Evolutionary conservation across 495 filamentous ascomycete genomes (phyloP).

Genomic region (Penicillium pulvis): DNA sequence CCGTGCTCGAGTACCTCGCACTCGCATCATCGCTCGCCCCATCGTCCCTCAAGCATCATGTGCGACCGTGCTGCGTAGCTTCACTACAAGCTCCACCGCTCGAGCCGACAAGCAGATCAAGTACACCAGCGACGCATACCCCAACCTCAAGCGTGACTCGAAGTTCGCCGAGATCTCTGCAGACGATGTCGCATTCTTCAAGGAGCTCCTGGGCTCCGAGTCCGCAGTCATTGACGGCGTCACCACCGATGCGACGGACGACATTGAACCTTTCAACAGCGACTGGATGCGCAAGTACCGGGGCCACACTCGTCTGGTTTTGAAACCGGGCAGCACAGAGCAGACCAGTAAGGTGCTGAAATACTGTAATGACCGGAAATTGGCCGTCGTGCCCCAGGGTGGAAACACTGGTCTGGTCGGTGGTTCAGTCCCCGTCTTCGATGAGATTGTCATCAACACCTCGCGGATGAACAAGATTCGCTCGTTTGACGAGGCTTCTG

Average conservation of each 20-base stretch:
- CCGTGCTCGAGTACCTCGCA: constrained; percentile 41
- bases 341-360: constrained; percentile 86
- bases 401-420: constrained; percentile 96
- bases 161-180: constrained; percentile 67
- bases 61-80: constrained; percentile 33
- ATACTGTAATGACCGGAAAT: constrained; percentile 88
- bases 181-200: constrained; percentile 82
- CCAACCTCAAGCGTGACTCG: constrained; percentile 74
- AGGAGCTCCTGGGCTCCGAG: constrained; percentile 68
- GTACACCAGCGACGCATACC: constrained; percentile 83
- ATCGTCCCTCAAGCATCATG: constrained; percentile 22
- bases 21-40: constrained; percentile 31
- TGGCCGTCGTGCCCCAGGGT: constrained; percentile 97
- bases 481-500: constrained; percentile 91
- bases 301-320: constrained; percentile 80
- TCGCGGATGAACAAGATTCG: constrained; percentile 86
- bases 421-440: constrained; percentile 92
- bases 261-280: constrained; percentile 89
- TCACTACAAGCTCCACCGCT: constrained; percentile 35
- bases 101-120: constrained; percentile 54
- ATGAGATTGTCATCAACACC: constrained; percentile 93
- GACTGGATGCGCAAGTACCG: constrained; percentile 99
- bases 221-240: constrained; percentile 86
- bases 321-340: constrained; percentile 79
- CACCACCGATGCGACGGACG: constrained; percentile 67